Base-by-base conservation (phyloP, 805 yeast genomes). In the Metschnikowia drakensbergensis region DNA sequence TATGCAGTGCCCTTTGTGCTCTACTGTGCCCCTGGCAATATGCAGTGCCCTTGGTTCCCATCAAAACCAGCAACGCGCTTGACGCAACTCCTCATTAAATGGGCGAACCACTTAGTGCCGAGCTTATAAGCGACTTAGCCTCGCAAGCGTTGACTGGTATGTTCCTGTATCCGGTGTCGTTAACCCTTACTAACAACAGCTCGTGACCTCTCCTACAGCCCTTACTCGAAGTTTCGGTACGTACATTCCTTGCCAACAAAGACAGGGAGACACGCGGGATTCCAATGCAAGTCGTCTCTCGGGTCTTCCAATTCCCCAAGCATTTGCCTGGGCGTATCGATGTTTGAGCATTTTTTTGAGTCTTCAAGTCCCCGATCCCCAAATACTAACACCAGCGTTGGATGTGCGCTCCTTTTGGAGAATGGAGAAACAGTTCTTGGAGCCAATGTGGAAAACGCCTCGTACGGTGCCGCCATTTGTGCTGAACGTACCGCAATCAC, bases 361-460 rank as follows among this genome's bases (percentile, higher is more conserved):
- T 17, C 17, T 17, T 17, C 17, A 17, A 17, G 17, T 17, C 17
- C 17, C 17, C 17, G 17, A 17, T 8, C 37, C 26, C n/a, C n/a
- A 5, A 9, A n/a, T 28, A 35, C 32, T 37, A 44, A 37, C 44
- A 3, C n/a, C n/a, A 48, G 54, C 6, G 99, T 92, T 2, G 98
- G 98, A 0, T 88, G 96, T 46, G 79, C 84, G 3, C 58, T 92
- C 1, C 60, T 88, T 25, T 74, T 88, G 1, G 64, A 61, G 0
- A 61, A 69, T 6, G 86, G 80, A 2, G 68, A 68, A 17, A 71
- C 62, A 37, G 67, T 84, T 25, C 60, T 67, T 9, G 99, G 98
- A 4, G 96, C 96, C 36, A 92, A 92, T 57, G 82, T 94, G 27
- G 99, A 92, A 63, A 94, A 92, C 63, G 98, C 97, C 3, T 82